These are phyloP conservation scores for Wallacemonas sp. DNA, from an alignment of 208 protist species.

Conservation along the genomic window DNA sequence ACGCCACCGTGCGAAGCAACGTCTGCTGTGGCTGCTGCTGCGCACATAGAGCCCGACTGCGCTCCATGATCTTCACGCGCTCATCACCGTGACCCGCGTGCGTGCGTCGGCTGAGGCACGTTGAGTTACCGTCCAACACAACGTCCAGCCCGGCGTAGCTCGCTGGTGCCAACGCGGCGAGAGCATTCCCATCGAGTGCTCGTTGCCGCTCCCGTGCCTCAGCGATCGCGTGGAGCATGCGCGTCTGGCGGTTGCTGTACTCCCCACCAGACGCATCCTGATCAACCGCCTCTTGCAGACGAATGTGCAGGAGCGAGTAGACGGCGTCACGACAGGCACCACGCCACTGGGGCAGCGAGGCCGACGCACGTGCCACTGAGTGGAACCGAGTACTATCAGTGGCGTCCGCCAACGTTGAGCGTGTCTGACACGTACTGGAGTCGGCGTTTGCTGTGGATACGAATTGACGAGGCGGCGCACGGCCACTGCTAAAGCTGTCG, in stretches of 20 bases:
- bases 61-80: slow-evolving; percentile 5
- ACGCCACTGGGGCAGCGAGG: slow-evolving; percentile 9
- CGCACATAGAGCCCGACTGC: slow-evolving; percentile 3
- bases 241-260: background rate
- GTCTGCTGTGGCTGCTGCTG: background rate
- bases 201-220: background rate
- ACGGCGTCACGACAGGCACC: slow-evolving; percentile 23
- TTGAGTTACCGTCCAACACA: slow-evolving; percentile 73
- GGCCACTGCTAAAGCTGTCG: no score
- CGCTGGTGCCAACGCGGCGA: background rate
- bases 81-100: background rate
- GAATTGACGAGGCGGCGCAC: background rate
- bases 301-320: slow-evolving; percentile 45
- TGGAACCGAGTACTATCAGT: background rate
- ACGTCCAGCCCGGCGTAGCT: slow-evolving; percentile 58
- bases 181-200: background rate
- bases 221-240: background rate
- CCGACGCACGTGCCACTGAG: background rate
- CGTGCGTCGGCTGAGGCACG: slow-evolving; percentile 42
- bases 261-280: background rate
- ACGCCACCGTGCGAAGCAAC: background rate
- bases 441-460: background rate
- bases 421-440: background rate
- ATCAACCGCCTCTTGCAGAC: slow-evolving; percentile 11
- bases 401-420: background rate